Evolutionary conservation across 2,329 filamentous ascomycete genomes (phyloP), one percentile per base, ranked within the genome.

Genomic region (Penicillium sp.): DNA sequence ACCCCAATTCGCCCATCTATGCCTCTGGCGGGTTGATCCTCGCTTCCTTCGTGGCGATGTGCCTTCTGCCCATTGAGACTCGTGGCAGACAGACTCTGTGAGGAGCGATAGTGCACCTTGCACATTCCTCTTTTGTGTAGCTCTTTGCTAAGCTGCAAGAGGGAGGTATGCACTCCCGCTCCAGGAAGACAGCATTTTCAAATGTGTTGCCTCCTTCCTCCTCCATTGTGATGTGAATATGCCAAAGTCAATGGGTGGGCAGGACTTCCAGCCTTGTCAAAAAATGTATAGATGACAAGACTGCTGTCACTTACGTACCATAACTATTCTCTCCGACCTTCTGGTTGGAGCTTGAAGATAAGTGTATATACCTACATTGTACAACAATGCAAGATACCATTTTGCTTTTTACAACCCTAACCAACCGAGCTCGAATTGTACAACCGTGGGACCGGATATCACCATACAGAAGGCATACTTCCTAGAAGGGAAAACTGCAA

Each of bases 1-100:
- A 71, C 52, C 67, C 73, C 2, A 69, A 73, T 45, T 63, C 72
- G 1, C 74, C 74, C 0, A 70, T 77, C 27, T 77, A 75, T 53
- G 72, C 72, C 3, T 69, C 72, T 4, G 74, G 72, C 12, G 72
- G 55, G 1, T 50, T 76, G 41, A 72, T 76, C 18, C 56, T 76
- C 29, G 72, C 72, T 12, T 70, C 74, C 1, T 75, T 75, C 47
- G 60, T 73, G 9, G 72, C 73, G 1, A 76, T 76, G 74, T 64
- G 63, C 34, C 59, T 68, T 14, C 64, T 76, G 22, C 74, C 74
- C 0, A 76, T 76, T 41, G 74, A 77, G 62, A 77, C 74, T 11
- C 64, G 70, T 40, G 74, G 74, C 4, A 73, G 65, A 54, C 69
- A 74, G 53, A 62, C 63, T 36, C 53, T 76, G 33, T 74, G 29